Conservation (phyloP, 2,329 filamentous ascomycete species). For the Colletotrichum nymphaeae region DNA sequence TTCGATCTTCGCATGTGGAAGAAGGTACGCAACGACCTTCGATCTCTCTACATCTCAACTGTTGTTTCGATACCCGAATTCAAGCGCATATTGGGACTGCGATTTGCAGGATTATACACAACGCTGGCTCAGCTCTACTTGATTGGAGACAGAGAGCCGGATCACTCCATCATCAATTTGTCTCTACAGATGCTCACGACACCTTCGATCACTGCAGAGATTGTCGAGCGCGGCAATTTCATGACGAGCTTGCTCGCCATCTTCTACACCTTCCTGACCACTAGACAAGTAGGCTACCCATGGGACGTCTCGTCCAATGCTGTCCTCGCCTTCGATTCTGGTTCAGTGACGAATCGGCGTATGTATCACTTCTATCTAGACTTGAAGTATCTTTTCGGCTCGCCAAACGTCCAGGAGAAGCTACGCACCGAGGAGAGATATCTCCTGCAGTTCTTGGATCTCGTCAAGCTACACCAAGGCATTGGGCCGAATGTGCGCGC, state of each 20-base stretch:
- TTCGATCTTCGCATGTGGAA: constrained; percentile 98
- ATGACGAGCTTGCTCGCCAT: constrained; percentile 95
- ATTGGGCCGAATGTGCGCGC: constrained; percentile 95
- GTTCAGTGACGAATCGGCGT: constrained; percentile 91
- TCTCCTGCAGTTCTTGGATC: constrained; percentile 91
- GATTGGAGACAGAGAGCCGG: constrained; percentile 94
- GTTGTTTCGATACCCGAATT: constrained; percentile 96
- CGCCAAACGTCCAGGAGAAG: constrained; percentile 86
- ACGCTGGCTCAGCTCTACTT: constrained; percentile 93
- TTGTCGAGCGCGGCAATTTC: constrained; percentile 95
- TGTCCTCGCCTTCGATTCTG: constrained; percentile 91
- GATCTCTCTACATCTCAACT: constrained; percentile 95
- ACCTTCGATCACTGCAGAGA: constrained; percentile 94
- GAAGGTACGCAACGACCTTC: constrained; percentile 87
- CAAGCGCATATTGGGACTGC: constrained; percentile 90
- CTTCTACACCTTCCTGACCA: constrained; percentile 96
- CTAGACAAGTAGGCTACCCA: constrained; percentile 93
- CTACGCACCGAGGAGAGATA: constrained; percentile 88
- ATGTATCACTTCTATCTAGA: constrained; percentile 99
- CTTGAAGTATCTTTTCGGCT: constrained; percentile 89
- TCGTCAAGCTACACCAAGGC: constrained; percentile 95
- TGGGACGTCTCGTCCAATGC: constrained; percentile 88
- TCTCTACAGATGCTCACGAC: constrained; percentile 97
- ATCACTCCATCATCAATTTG: constrained; percentile 98
- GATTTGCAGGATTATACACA: constrained; percentile 96